Percentiles rank a stretch among this genome's conserved stretches.
These are phyloP conservation scores for Nepenthes alata DNA, from an alignment of 179 eudicot genomes.

Conservation along the genomic window DNA sequence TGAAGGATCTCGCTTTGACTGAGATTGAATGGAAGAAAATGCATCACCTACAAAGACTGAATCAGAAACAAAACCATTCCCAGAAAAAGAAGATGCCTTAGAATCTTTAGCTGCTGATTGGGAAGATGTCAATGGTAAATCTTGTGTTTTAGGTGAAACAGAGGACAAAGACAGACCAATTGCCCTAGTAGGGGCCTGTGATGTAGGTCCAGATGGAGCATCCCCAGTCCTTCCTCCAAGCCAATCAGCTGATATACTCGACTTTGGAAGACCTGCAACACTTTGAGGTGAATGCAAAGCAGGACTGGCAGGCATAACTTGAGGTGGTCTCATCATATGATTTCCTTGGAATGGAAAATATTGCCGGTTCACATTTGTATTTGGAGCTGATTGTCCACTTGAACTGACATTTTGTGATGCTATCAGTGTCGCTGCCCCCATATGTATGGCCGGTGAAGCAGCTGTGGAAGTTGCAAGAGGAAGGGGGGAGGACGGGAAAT, in stretches of 20 bases:
- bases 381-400: slow-evolving; percentile 40
- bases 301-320: slow-evolving; percentile 5
- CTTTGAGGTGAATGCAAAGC: slow-evolving; percentile 7
- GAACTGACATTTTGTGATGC: slow-evolving; percentile 41
- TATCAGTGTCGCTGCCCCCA: slow-evolving; percentile 20
- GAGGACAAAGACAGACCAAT: slow-evolving; percentile 25
- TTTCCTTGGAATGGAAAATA: slow-evolving; percentile 45
- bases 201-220: slow-evolving; percentile 27
- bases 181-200: slow-evolving; percentile 34
- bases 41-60: slow-evolving; percentile 47
- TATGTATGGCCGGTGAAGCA: slow-evolving; percentile 24
- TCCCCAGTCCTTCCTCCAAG: slow-evolving; percentile 45
- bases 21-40: slow-evolving; percentile 40
- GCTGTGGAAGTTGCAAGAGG: slow-evolving; percentile 1
- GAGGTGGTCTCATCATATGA: slow-evolving; percentile 37
- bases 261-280: slow-evolving; percentile 22
- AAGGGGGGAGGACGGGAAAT: slow-evolving; percentile 34
- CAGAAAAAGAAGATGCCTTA: slow-evolving; percentile 30
- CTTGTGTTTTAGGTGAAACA: slow-evolving; percentile 26
- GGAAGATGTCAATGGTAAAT: slow-evolving; percentile 21
- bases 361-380: slow-evolving; percentile 43
- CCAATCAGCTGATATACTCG: slow-evolving; percentile 40
- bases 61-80: slow-evolving; percentile 51
- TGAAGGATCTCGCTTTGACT: slow-evolving; percentile 35
- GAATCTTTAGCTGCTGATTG: slow-evolving; percentile 36